These are phyloP conservation scores for Argentina anserina DNA, from an alignment of 306 rosid genomes.

Conservation along the genomic window DNA sequence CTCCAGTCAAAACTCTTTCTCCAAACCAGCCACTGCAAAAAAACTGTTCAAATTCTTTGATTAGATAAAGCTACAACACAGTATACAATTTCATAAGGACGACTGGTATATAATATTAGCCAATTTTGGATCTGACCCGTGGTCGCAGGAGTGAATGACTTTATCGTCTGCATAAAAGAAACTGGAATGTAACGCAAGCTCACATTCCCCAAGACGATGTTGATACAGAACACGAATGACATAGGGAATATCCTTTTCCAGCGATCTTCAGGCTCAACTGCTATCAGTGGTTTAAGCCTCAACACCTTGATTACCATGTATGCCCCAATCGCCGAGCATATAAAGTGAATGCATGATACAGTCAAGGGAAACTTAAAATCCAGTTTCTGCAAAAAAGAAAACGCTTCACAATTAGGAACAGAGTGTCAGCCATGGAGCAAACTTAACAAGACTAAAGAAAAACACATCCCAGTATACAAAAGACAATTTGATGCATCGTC, in stretches of 20 bases:
- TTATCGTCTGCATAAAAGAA: conserved; percentile 97
- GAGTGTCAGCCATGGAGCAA: not conserved
- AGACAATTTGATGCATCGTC: no score
- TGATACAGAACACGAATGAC: conserved; percentile 97
- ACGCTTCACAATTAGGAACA: conserved; percentile 10
- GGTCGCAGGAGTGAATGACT: conserved; percentile 98
- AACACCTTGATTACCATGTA: conserved; percentile 73
- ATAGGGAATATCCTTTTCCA: conserved; percentile 96
- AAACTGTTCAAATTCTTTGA: conserved; percentile 49
- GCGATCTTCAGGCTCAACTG: conserved; percentile 85
- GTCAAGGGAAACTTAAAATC: conserved; percentile 95
- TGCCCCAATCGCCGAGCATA: conserved; percentile 88
- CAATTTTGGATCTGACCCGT: conserved; percentile 51
- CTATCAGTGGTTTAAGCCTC: conserved; percentile 79
- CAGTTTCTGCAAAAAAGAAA: conserved; percentile 57
- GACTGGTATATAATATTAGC: not conserved
- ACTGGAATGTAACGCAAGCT: conserved; percentile 96
- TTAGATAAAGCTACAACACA: conserved; percentile 29
- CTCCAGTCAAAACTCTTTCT: conserved; percentile 89
- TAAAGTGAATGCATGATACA: conserved; percentile 85
- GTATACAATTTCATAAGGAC: conserved; percentile 8
- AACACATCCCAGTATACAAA: not conserved
- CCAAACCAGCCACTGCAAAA: conserved; percentile 95
- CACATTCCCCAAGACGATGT: conserved; percentile 94
- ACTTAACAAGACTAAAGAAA: not conserved